A percentile compares a stretch with the other conserved stretches of the same genome.
Conservation (phyloP, 2,329 filamentous ascomycete species). For the Phyllosticta citriasiana region DNA sequence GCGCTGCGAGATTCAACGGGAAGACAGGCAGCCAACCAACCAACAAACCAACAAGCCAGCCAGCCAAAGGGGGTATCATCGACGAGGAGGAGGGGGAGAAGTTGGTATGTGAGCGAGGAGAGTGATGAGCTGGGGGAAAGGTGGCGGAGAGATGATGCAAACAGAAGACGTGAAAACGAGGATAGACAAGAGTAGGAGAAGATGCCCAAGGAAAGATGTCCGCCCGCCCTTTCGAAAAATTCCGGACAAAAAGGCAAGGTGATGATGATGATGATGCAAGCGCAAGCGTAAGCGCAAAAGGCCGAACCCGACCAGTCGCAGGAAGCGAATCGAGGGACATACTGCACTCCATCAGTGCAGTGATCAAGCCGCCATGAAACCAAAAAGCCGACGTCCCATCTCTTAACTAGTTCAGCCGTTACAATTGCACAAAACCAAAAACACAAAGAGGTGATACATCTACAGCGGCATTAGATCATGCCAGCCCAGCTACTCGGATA, state of each 20-base stretch:
- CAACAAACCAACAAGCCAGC: not conserved
- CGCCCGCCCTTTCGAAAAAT: not conserved
- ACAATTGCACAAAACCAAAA: not conserved
- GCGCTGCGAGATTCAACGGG: not conserved
- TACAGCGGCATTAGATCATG: slow-evolving; percentile 5
- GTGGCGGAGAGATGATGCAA: not conserved
- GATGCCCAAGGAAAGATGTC: not conserved
- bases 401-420: not conserved
- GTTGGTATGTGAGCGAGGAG: not conserved
- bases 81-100: not conserved
- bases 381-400: not conserved
- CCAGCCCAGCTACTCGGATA: not conserved
- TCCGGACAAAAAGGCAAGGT: not conserved
- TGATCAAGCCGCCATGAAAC: not conserved
- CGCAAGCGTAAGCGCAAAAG: not conserved
- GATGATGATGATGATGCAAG: no score
- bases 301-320: not conserved
- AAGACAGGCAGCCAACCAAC: not conserved
- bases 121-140: no score
- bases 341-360: no score
- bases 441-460: slow-evolving; percentile 1
- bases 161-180: not conserved
- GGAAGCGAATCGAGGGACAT: not conserved
- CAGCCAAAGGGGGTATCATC: not conserved
- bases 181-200: not conserved